Percentiles rank a stretch among this genome's conserved stretches.
These are phyloP conservation scores for Hyphodiscus sp. DNA, from an alignment of 2,329 filamentous ascomycete genomes.

Conservation along the genomic window DNA sequence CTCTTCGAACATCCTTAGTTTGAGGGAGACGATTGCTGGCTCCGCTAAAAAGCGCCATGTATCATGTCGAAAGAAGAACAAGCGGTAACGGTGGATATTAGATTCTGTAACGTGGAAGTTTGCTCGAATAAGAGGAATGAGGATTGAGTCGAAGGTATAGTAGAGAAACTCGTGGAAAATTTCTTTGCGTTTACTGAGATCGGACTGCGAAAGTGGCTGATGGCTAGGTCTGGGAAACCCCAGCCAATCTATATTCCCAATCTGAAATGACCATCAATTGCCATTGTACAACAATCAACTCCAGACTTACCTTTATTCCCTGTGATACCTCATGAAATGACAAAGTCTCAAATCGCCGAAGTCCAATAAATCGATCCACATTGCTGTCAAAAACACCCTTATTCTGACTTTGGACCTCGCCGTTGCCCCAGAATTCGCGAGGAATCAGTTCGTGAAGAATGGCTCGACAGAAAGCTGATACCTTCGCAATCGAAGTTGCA, in stretches of 20 bases:
- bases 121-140: conserved; percentile 78
- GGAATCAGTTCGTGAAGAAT: conserved; percentile 69
- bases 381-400: conserved; percentile 53
- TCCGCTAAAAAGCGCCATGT: conserved; percentile 75
- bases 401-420: conserved; percentile 51
- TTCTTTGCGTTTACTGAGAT: conserved; percentile 69
- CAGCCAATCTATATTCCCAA: conserved; percentile 69
- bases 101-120: conserved; percentile 97
- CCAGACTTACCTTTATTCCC: conserved; percentile 57
- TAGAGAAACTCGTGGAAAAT: conserved; percentile 82
- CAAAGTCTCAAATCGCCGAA: conserved; percentile 76
- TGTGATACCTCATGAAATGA: conserved; percentile 73
- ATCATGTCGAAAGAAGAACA: conserved; percentile 95
- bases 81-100: conserved; percentile 65
- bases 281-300: conserved; percentile 1
- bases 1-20: conserved; percentile 71
- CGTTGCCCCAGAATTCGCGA: conserved; percentile 63
- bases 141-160: conserved; percentile 84
- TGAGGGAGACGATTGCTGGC: conserved; percentile 63
- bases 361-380: conserved; percentile 69
- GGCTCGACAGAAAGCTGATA: conserved; percentile 83
- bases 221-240: conserved; percentile 41
- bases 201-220: conserved; percentile 60
- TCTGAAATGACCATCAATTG: conserved; percentile 38
- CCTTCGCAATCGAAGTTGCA: conserved; percentile 59